Evolutionary conservation across 2,329 filamentous ascomycete species (phyloP).

Genomic region (Cladobotryum protrusum): DNA sequence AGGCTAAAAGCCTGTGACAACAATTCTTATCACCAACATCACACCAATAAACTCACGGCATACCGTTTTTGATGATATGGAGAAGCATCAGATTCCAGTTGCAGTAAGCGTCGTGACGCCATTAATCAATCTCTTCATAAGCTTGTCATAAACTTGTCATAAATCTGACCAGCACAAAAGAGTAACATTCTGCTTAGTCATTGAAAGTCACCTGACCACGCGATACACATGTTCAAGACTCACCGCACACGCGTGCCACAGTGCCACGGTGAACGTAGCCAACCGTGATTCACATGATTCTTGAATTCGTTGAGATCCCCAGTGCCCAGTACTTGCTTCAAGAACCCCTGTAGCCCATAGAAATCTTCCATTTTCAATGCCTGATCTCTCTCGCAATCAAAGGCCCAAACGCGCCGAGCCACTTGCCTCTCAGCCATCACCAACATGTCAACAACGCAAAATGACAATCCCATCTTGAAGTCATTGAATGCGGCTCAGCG

Average conservation of each 20-base stretch:
- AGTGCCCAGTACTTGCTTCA: not conserved
- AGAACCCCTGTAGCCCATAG: not conserved
- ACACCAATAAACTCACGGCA: not conserved
- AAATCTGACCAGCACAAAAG: no score
- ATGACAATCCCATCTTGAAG: constrained; percentile 34
- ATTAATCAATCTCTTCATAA: not conserved
- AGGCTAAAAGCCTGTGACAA: no score
- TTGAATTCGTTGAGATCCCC: no score
- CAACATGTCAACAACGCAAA: constrained; percentile 22
- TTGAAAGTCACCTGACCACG: constrained; percentile 15
- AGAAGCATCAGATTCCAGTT: not conserved
- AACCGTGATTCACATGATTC: not conserved
- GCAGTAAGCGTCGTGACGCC: not conserved
- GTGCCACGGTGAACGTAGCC: not conserved
- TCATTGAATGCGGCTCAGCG: constrained; percentile 51
- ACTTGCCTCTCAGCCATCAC: constrained; percentile 1
- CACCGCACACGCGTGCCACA: constrained; percentile 1
- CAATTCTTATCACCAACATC: no score
- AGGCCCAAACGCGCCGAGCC: not conserved
- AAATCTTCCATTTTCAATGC: constrained; percentile 2
- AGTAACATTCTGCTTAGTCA: not conserved
- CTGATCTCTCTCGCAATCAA: not conserved
- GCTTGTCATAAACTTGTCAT: not conserved
- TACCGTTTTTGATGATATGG: not conserved
- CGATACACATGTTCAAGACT: constrained; percentile 1